Base-by-base conservation (phyloP, 345 rosid species). In the Eucalyptus regnans region DNA sequence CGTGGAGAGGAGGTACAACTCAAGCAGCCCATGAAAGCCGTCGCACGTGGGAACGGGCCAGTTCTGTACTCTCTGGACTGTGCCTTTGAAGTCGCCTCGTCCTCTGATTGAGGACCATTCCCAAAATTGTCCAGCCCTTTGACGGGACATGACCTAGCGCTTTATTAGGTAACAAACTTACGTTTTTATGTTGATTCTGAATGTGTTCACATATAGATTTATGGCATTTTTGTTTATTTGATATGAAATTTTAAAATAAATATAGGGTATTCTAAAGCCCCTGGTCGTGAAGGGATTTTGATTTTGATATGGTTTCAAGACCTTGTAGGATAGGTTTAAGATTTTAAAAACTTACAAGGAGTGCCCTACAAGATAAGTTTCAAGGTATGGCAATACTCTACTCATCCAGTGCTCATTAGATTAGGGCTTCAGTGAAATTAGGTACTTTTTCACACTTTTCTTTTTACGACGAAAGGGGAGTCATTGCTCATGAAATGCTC, bases 231-330 rank as follows among this genome's bases (percentile, higher is more conserved):
- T 68, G 44, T 68, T 68, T 68, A 68, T 68, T 37, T 71, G 12
- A 71, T 10, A 18, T 5, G 8, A 9, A 37, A 71, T 9, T 71
- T 71, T 37, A 2, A 11, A 41, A 18, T 44, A 71, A 71, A 71
- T 37, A 37, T 4, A 37, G 1, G 4, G 10, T 10, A 37, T 12
- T 2, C 46, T 33, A 33, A 33, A 20, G 12, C 9, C 7, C 4
- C 3, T 1, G 2, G 44, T 9, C 5, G 4, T 20, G 7, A 11
- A 3, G 6, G 1, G 46, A 6, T 37, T 16, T 71, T 71, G 27
- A 4, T 71, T 68, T 66, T 9, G 43, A 31, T 3, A 9, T 66
- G 23, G 22, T 16, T 31, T 4, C 14, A 37, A 71, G 2, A 37
- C 4, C 13, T 0, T 71, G 3, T 71, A 18, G 8, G 27, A 11